Evolutionary conservation across 805 yeast genomes (phyloP).

Genomic region (Groenewaldozyma salmanticensis): DNA sequence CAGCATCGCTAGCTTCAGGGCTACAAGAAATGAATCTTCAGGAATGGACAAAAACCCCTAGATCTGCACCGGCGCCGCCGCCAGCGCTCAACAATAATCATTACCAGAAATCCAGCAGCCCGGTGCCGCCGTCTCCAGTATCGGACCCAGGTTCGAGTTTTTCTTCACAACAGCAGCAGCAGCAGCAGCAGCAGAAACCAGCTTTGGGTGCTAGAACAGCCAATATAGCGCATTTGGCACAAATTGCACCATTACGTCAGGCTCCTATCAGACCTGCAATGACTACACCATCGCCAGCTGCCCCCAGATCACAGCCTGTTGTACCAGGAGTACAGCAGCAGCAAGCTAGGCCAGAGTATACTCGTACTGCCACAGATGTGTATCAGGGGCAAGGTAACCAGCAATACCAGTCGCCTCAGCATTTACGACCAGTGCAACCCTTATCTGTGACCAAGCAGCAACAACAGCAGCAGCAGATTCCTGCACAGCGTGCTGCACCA

Average conservation of each 20-base stretch:
- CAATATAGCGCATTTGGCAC: slow-evolving; percentile 17
- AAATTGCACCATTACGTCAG: slow-evolving; percentile 20
- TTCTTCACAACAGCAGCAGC: neutral
- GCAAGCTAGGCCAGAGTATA: too few relatives aligned
- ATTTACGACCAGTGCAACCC: slow-evolving; percentile 2
- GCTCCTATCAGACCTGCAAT: slow-evolving; percentile 15
- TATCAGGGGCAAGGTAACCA: too few relatives aligned
- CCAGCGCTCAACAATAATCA: neutral
- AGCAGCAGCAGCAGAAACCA: neutral
- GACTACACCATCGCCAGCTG: slow-evolving; percentile 5
- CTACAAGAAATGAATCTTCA: slow-evolving; percentile 11
- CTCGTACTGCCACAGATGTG: too few relatives aligned
- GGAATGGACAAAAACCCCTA: slow-evolving; percentile 19
- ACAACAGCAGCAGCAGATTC: slow-evolving; percentile 2
- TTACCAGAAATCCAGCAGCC: neutral
- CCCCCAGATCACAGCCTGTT: slow-evolving; percentile 1
- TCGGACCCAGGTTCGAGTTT: neutral
- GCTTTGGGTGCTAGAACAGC: slow-evolving; percentile 12
- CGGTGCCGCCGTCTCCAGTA: neutral
- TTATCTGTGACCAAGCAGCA: slow-evolving; percentile 2
- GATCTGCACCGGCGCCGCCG: slow-evolving; percentile 2
- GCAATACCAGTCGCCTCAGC: neutral
- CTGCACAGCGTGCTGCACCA: neutral
- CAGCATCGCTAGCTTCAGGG: slow-evolving; percentile 1
- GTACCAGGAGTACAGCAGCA: slow-evolving; percentile 4